These are phyloP conservation scores for Podospora australis DNA, from an alignment of 495 filamentous ascomycete genomes.

Conservation along the genomic window DNA sequence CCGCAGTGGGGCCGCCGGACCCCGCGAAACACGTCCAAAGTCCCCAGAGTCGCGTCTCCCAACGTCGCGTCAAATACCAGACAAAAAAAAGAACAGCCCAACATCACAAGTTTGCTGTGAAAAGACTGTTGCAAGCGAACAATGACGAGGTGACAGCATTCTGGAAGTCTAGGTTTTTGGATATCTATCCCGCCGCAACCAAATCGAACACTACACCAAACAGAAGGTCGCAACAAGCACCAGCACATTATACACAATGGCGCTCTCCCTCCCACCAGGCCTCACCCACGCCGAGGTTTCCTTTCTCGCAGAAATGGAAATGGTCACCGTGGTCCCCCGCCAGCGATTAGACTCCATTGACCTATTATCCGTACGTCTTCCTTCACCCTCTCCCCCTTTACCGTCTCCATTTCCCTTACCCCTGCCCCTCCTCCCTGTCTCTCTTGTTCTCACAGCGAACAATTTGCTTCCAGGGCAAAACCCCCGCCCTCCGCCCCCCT, in stretches of 20 bases:
- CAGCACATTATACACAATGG: slow-evolving; percentile 50
- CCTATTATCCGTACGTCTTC: slow-evolving; percentile 67
- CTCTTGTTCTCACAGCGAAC: slow-evolving; percentile 3
- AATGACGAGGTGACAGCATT: too few relatives aligned
- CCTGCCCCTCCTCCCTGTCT: neutral
- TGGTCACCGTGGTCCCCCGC: slow-evolving; percentile 85
- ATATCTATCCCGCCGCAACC: too few relatives aligned
- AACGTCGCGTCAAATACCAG: too few relatives aligned
- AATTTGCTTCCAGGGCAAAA: slow-evolving; percentile 59
- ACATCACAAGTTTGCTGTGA: too few relatives aligned
- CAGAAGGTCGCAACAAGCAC: too few relatives aligned
- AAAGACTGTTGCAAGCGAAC: too few relatives aligned
- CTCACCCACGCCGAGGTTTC: slow-evolving; percentile 84
- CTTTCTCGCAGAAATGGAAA: slow-evolving; percentile 96
- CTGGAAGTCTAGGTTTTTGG: too few relatives aligned
- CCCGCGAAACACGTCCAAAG: too few relatives aligned
- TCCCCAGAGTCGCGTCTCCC: too few relatives aligned
- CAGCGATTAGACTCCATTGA: slow-evolving; percentile 80
- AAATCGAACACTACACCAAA: too few relatives aligned
- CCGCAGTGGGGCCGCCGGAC: too few relatives aligned
- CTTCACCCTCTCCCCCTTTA: slow-evolving; percentile 15
- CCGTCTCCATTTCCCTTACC: slow-evolving; percentile 1
- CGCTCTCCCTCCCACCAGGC: slow-evolving; percentile 73
- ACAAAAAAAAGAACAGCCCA: too few relatives aligned
- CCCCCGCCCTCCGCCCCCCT: slow-evolving; percentile 69